phyloP scores from a whole-genome alignment of 768 basidiomycete genomes.

The Suillus lakei region DNA sequence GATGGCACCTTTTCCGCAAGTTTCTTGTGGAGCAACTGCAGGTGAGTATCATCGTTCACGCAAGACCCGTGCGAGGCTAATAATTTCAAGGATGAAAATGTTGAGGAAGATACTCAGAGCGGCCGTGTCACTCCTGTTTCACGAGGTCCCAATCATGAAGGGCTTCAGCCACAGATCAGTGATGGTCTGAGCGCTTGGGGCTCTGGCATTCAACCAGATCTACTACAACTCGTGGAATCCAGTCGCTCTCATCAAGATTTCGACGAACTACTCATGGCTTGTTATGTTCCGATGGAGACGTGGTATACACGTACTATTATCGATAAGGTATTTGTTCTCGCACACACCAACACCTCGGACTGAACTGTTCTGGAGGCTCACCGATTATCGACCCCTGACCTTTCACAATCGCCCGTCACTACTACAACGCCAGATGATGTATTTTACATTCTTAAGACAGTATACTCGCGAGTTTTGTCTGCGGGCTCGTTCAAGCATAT shows the following conservation, averaged over 20 bases:
- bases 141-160: neutral
- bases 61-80: conserved; percentile 15
- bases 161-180: neutral
- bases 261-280: conserved; percentile 66
- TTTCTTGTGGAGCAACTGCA: conserved; percentile 79
- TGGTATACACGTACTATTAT: conserved; percentile 91
- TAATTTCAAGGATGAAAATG: conserved; percentile 13
- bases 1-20: conserved; percentile 90
- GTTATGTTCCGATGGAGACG: conserved; percentile 87
- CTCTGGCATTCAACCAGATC: conserved; percentile 6
- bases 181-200: neutral
- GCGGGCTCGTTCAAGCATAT: conserved; percentile 71
- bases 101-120: conserved; percentile 11
- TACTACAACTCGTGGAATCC: conserved; percentile 42
- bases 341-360: conserved; percentile 1
- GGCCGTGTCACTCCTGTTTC: conserved; percentile 1
- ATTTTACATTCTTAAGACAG: conserved; percentile 92
- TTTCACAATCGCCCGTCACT: conserved; percentile 60
- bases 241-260: conserved; percentile 65
- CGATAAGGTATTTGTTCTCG: conserved; percentile 68
- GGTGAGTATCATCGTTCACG: conserved; percentile 42
- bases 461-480: conserved; percentile 76
- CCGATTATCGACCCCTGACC: conserved; percentile 77
- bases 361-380: conserved; percentile 66
- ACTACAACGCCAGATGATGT: conserved; percentile 91